phyloP scores from a whole-genome alignment of 1,139 yeast species.

The Pichia sp. region DNA sequence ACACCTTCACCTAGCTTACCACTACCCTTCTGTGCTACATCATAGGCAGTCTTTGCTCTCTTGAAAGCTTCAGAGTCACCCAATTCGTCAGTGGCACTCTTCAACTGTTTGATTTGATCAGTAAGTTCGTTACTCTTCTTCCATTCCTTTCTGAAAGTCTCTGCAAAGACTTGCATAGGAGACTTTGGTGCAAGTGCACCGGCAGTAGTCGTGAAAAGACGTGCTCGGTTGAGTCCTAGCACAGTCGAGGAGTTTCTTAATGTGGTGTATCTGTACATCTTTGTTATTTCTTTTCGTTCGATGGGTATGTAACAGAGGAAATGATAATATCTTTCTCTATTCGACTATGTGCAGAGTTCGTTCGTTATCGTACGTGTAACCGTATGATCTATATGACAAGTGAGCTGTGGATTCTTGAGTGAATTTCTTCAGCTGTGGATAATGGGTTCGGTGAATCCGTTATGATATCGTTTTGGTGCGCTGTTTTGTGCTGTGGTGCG shows the following conservation, averaged over 20 bases:
- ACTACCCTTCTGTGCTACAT: slow-evolving; percentile 71
- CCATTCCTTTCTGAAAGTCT: slow-evolving; percentile 88
- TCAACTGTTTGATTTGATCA: slow-evolving; percentile 87
- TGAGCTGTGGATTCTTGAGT: too few species aligned
- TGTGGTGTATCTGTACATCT: slow-evolving; percentile 8
- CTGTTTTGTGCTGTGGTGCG: too few species aligned
- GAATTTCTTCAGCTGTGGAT: too few species aligned
- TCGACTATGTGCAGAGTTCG: too few species aligned
- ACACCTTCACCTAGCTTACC: slow-evolving; percentile 82
- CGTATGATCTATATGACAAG: too few species aligned
- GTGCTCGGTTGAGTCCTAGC: background rate
- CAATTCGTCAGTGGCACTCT: slow-evolving; percentile 92
- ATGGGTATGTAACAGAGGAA: too few species aligned
- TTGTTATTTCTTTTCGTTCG: too few species aligned
- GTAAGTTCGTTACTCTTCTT: slow-evolving; percentile 85
- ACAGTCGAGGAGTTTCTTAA: slow-evolving; percentile 4
- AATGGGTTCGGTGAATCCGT: too few species aligned
- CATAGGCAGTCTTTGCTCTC: slow-evolving; percentile 89
- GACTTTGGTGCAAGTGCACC: slow-evolving; percentile 37
- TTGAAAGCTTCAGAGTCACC: slow-evolving; percentile 93
- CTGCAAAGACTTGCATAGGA: slow-evolving; percentile 88
- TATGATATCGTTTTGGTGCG: too few species aligned
- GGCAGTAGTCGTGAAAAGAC: slow-evolving; percentile 6
- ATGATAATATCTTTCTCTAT: too few species aligned
- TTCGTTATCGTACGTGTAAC: too few species aligned